Percentiles rank a stretch among this genome's conserved stretches.
These are phyloP conservation scores for Penstemon barbatus DNA, from an alignment of 257 asterid species.

Conservation along the genomic window DNA sequence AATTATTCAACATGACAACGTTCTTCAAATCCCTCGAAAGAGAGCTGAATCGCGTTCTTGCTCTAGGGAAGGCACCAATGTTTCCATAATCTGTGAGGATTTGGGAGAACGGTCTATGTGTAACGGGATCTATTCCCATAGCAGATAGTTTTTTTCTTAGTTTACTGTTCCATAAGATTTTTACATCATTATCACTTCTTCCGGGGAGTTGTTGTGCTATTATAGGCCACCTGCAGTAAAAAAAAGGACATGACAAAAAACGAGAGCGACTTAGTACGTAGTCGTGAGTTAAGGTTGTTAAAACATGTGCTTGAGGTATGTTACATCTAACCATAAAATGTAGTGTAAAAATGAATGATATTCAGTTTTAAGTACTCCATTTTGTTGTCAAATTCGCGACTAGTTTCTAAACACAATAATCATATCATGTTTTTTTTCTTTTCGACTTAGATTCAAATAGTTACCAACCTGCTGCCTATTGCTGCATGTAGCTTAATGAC, in stretches of 20 bases:
- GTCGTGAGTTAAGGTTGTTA: background rate
- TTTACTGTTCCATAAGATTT: conserved; percentile 75
- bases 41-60: conserved; percentile 42
- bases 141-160: conserved; percentile 81
- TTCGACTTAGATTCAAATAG: background rate
- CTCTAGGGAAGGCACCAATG: conserved; percentile 69
- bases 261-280: too few species aligned
- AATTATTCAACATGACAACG: conserved; percentile 31
- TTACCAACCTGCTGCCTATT: conserved; percentile 77
- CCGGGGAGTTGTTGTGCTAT: conserved; percentile 88
- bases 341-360: background rate
- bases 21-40: conserved; percentile 50
- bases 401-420: background rate
- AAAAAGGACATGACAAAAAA: background rate
- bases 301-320: conserved; percentile 12
- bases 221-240: conserved; percentile 64
- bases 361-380: background rate
- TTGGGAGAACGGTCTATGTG: conserved; percentile 91
- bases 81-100: conserved; percentile 83
- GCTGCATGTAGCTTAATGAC: conserved; percentile 83
- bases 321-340: conserved; percentile 6
- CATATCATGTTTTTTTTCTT: background rate
- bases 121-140: conserved; percentile 91
- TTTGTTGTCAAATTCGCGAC: background rate
- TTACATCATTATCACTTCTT: conserved; percentile 75